Evolutionary conservation across 192 early-diverging fungal species (phyloP).

Genomic region (Powellomyces hirtus): DNA sequence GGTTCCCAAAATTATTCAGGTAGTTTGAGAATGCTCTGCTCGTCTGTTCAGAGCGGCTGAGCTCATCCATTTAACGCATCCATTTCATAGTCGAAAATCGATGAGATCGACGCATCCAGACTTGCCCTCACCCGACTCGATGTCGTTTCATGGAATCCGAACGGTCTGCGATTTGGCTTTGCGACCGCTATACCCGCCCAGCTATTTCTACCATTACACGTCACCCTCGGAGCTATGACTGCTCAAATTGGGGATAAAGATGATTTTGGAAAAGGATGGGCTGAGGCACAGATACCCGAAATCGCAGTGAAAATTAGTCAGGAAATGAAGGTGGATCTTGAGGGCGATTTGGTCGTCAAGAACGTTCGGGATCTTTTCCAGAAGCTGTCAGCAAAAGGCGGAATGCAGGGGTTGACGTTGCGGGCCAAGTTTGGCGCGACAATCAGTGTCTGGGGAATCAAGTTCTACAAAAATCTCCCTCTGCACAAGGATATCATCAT

Average conservation of each 20-base stretch:
- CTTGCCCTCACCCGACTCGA: neutral
- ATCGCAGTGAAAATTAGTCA: neutral
- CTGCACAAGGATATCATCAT: neutral
- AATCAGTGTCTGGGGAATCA: neutral
- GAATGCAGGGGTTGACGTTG: neutral
- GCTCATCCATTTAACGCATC: no score
- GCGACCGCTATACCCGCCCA: neutral
- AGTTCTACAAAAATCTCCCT: neutral
- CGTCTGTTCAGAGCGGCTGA: neutral
- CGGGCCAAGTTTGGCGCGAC: constrained; percentile 4
- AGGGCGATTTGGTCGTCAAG: neutral
- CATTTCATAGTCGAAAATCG: neutral
- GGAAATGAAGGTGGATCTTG: constrained; percentile 4
- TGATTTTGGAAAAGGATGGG: constrained; percentile 7
- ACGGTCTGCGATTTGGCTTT: constrained; percentile 6
- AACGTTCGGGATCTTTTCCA: neutral
- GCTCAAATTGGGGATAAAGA: constrained; percentile 3
- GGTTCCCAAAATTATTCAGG: neutral
- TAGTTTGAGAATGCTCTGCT: neutral
- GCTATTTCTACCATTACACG: constrained; percentile 5
- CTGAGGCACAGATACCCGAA: constrained; percentile 3
- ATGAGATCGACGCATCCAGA: neutral
- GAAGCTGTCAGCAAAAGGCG: neutral
- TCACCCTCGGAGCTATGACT: constrained; percentile 7
- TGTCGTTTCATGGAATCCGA: constrained; percentile 3